phyloP scores from a whole-genome alignment of 768 basidiomycete species.

The Mycena latifolia region DNA sequence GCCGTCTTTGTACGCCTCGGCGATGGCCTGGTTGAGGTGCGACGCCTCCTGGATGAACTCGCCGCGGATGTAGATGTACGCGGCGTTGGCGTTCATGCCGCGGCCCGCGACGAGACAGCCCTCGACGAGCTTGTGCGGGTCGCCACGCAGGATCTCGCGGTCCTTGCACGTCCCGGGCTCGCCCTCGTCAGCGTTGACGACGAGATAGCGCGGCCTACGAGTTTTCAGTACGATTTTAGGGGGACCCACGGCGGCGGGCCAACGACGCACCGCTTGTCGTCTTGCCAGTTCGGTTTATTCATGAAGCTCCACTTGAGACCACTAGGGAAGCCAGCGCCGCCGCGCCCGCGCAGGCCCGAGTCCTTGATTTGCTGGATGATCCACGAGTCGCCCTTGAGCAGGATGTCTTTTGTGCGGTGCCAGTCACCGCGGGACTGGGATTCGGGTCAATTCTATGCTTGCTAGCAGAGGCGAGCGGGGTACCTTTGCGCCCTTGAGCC shows the following conservation, averaged over 20 bases:
- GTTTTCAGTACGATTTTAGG: neutral
- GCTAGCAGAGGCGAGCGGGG: neutral
- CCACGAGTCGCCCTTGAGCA: constrained; percentile 96
- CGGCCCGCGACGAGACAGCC: constrained; percentile 98
- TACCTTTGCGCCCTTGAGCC: constrained; percentile 93
- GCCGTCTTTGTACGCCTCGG: constrained; percentile 93
- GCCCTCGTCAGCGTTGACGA: constrained; percentile 98
- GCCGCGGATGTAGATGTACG: constrained; percentile 99
- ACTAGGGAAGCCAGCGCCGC: constrained; percentile 96
- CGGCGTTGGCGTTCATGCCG: constrained; percentile 96
- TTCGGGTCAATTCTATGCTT: neutral
- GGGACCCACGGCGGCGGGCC: neutral
- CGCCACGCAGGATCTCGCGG: constrained; percentile 96
- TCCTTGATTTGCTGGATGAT: constrained; percentile 97
- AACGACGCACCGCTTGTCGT: constrained; percentile 70
- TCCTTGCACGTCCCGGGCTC: constrained; percentile 99
- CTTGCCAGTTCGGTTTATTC: constrained; percentile 99
- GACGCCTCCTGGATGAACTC: constrained; percentile 97
- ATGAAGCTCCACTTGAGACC: constrained; percentile 99
- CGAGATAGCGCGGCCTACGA: constrained; percentile 86
- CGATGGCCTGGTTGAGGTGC: constrained; percentile 95
- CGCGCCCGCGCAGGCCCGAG: constrained; percentile 94
- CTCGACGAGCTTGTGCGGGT: constrained; percentile 98
- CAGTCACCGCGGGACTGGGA: constrained; percentile 92
- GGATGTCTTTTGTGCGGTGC: constrained; percentile 97